Conservation (phyloP, 2,329 filamentous ascomycete species). For the Stagonosporopsis tanaceti region DNA sequence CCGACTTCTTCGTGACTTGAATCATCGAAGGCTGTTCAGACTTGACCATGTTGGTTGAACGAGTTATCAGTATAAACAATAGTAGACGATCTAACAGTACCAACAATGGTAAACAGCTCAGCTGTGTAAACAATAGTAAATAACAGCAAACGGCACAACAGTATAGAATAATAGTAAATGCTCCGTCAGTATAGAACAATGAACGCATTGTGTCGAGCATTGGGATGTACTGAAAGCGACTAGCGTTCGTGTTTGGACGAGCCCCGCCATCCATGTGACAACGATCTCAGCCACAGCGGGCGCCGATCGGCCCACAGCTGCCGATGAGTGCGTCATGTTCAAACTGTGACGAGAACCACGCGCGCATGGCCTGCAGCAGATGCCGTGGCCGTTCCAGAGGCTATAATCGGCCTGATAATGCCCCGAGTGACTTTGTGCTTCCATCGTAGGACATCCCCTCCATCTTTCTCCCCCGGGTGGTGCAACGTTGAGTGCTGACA, state of each 20-base stretch:
- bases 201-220: background rate
- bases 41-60: too few species aligned
- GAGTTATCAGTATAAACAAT: too few species aligned
- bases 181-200: too few species aligned
- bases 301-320: constrained; percentile 14
- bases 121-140: too few species aligned
- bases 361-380: constrained; percentile 4
- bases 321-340: constrained; percentile 20
- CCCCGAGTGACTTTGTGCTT: background rate
- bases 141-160: too few species aligned
- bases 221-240: constrained; percentile 7
- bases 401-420: constrained; percentile 5
- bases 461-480: background rate
- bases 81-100: too few species aligned
- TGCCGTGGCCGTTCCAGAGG: constrained; percentile 2
- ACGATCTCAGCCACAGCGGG: constrained; percentile 9
- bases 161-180: too few species aligned
- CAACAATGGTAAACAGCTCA: too few species aligned
- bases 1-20: background rate
- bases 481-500: background rate
- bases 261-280: constrained; percentile 15
- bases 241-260: constrained; percentile 2
- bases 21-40: background rate
- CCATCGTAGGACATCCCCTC: background rate
- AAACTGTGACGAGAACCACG: constrained; percentile 15